A percentile compares a stretch with the other conserved stretches of the same genome.
phyloP scores from a whole-genome alignment of 305 asterid genomes.

The Fraxinus nigra region DNA sequence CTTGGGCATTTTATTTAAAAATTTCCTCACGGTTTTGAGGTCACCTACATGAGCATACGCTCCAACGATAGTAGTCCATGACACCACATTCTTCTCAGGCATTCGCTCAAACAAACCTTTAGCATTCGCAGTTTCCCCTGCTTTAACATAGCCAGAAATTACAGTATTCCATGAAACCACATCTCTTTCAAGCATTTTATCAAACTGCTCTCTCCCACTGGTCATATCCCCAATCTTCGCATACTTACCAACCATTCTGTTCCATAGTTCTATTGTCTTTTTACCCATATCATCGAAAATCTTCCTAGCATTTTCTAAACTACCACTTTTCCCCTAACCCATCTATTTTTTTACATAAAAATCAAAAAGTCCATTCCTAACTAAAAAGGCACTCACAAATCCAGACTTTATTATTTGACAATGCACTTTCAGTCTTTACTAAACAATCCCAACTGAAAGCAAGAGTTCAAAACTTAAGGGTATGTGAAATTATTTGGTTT shows the following conservation, averaged over 20 bases:
- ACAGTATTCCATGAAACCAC: conserved; percentile 43
- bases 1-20: conserved; percentile 37
- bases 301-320: conserved; percentile 31
- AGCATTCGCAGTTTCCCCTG: conserved; percentile 31
- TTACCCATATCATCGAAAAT: conserved; percentile 26
- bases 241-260: conserved; percentile 34
- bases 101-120: conserved; percentile 26
- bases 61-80: conserved; percentile 45
- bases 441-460: conserved; percentile 37
- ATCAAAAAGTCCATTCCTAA: conserved; percentile 34
- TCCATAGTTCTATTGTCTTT: conserved; percentile 31
- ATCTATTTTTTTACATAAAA: conserved; percentile 27
- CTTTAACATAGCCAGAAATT: conserved; percentile 35
- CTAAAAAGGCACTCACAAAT: conserved; percentile 22
- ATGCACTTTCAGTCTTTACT: conserved; percentile 35
- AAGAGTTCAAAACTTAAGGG: conserved; percentile 40
- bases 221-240: conserved; percentile 28
- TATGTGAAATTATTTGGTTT: conserved; percentile 44
- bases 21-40: conserved; percentile 19
- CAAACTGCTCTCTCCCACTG: conserved; percentile 32
- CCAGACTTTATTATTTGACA: conserved; percentile 40
- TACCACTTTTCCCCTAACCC: background rate
- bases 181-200: conserved; percentile 39
- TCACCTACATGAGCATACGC: conserved; percentile 37
- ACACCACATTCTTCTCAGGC: conserved; percentile 41